Evolutionary conservation across 306 rosid species (phyloP), one percentile per base, ranked within the genome.

Genomic region (Casuarina glauca): DNA sequence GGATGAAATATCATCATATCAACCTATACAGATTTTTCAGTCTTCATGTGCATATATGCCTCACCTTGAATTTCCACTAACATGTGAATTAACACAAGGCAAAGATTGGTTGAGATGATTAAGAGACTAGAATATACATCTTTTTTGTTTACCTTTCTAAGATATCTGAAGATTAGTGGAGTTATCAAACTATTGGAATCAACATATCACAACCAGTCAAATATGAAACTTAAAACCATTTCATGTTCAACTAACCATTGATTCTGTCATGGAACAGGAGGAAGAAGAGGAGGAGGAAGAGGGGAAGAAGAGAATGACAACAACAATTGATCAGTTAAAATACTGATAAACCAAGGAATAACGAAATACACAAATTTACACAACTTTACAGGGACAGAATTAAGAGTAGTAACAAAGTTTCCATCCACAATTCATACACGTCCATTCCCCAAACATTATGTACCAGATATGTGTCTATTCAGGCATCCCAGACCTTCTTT

Each of bases 341-440:
- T 38, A 57, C 32, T 26, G 54, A 17, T 26, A 9, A 10, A 74
- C 13, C 45, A 43, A 51, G 50, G 53, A 75, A 38, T 35, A 54
- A 20, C 57, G 10, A 32, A 72, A 72, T 66, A 67, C 58, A 72
- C 43, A 66, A 77, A 83, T 86, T 74, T 86, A 86, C 89, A 80
- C 69, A 78, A 81, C 50, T 83, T 80, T 77, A 86, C 87, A 83
- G 70, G 61, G 72, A 64, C 43, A 39, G 70, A 52, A 74, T 69
- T 42, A 62, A 48, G 76, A 79, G 44, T 49, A 75, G 60, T 52
- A 72, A 72, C 79, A 81, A 9, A 72, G 79, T 2, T 51, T 61
- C 36, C 64, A 74, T 64, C 69, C 66, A 66, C 55, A 32, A 73
- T 73, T 26, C 72, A 58, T 35, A 78, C 81, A 68, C 78, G 67